A percentile compares a stretch with the other conserved stretches of the same genome.
phyloP scores from a whole-genome alignment of 2,329 filamentous ascomycete species.

The Blastomyces percursus region DNA sequence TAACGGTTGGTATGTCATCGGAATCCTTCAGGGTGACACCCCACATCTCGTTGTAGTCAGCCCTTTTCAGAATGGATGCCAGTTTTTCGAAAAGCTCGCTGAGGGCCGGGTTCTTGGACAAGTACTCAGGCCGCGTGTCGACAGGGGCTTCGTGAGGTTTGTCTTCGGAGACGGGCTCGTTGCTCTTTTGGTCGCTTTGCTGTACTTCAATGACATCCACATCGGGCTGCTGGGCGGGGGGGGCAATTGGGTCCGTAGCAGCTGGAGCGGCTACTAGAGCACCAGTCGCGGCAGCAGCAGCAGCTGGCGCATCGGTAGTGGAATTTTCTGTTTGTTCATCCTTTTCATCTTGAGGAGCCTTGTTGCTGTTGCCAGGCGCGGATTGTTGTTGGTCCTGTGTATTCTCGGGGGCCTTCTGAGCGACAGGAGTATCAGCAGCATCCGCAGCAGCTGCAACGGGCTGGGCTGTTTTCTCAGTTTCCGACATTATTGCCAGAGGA shows the following conservation, averaged over 20 bases:
- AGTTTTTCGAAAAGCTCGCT: conserved; percentile 49
- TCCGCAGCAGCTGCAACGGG: conserved; percentile 4
- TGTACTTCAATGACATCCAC: conserved; percentile 15
- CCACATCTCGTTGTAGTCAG: conserved; percentile 70
- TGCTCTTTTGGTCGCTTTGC: background rate
- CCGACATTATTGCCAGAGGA: conserved; percentile 1
- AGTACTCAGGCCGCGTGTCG: conserved; percentile 27
- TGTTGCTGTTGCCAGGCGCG: background rate
- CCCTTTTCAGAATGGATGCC: conserved; percentile 45
- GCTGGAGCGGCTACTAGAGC: background rate
- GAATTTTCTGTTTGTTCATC: background rate
- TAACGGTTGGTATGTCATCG: conserved; percentile 60
- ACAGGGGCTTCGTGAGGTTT: background rate
- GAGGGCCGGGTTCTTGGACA: conserved; percentile 36
- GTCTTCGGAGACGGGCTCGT: background rate
- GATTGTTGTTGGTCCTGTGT: conserved; percentile 11
- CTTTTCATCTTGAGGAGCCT: conserved; percentile 13
- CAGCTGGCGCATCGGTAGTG: background rate
- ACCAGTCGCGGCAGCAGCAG: background rate
- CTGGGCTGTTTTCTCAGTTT: conserved; percentile 4
- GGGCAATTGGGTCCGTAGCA: too few species aligned
- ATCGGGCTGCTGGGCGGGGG: conserved; percentile 12
- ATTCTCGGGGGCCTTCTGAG: conserved; percentile 10
- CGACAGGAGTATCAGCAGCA: conserved; percentile 9
- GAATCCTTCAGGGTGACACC: conserved; percentile 54